phyloP scores from a whole-genome alignment of 2,329 filamentous ascomycete species.

The Exserohilum rostratum region DNA sequence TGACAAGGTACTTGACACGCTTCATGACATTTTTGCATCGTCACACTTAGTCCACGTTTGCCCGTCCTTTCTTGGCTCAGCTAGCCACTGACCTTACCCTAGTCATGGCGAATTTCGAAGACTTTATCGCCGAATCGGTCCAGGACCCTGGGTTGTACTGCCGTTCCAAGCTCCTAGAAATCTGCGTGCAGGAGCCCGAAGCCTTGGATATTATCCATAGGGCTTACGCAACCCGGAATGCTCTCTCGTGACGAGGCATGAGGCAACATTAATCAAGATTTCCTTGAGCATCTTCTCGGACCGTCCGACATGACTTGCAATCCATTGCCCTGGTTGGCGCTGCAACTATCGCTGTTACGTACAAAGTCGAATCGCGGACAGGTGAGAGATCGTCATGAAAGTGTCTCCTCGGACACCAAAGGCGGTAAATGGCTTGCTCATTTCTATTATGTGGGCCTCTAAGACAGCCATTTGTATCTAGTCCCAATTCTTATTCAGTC shows the following conservation, averaged over 20 bases:
- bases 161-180: slow-evolving; percentile 15
- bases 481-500: neutral
- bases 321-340: slow-evolving; percentile 12
- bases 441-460: neutral
- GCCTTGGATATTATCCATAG: slow-evolving; percentile 34
- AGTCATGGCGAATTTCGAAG: slow-evolving; percentile 8
- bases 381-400: neutral
- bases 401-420: neutral
- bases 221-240: slow-evolving; percentile 12
- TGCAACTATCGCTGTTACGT: slow-evolving; percentile 1
- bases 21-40: neutral
- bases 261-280: neutral
- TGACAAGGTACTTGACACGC: neutral
- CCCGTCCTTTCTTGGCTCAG: neutral
- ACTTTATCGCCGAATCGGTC: slow-evolving; percentile 7
- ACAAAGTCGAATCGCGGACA: neutral
- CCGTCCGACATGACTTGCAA: neutral
- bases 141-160: slow-evolving; percentile 24
- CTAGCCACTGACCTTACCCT: neutral
- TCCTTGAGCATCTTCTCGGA: neutral
- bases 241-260: neutral
- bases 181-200: slow-evolving; percentile 8
- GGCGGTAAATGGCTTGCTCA: neutral
- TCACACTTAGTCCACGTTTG: neutral
- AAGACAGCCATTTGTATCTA: neutral